A percentile compares a stretch with the other conserved stretches of the same genome.
Evolutionary conservation across 805 yeast genomes (phyloP).

Genomic region (Myxozyma udenii): DNA sequence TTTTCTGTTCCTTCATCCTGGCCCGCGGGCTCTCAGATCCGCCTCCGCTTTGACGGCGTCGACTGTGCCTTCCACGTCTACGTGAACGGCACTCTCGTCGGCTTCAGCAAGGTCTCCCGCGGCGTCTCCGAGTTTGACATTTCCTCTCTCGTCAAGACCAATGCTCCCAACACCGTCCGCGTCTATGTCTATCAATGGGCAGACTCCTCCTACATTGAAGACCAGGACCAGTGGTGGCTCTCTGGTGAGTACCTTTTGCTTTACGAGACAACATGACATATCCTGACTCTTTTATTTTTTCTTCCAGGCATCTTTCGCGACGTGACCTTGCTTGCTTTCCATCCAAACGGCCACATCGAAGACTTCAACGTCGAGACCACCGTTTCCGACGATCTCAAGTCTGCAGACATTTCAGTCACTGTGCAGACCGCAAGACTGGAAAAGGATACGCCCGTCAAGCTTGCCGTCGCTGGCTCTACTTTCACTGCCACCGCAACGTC

Average conservation of each 20-base stretch:
- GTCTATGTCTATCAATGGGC: constrained; percentile 40
- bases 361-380: constrained; percentile 35
- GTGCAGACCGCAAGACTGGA: constrained; percentile 6
- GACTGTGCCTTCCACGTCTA: constrained; percentile 40
- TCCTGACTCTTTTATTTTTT: neutral
- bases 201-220: constrained; percentile 41
- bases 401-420: constrained; percentile 3
- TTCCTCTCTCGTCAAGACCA: constrained; percentile 21
- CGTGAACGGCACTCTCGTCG: constrained; percentile 38
- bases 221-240: constrained; percentile 45
- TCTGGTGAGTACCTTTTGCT: constrained; percentile 33
- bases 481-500: neutral
- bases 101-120: constrained; percentile 37
- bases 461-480: constrained; percentile 1
- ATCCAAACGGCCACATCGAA: constrained; percentile 35
- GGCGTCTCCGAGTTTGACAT: constrained; percentile 40
- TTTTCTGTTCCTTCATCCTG: constrained; percentile 32
- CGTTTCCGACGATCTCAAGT: constrained; percentile 11
- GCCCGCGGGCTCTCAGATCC: constrained; percentile 26
- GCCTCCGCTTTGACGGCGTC: constrained; percentile 43
- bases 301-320: constrained; percentile 38
- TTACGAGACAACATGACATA: neutral
- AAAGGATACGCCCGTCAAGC: neutral
- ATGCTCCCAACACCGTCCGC: constrained; percentile 17
- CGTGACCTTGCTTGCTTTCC: constrained; percentile 36